Evolutionary conservation across 192 early-diverging fungal genomes (phyloP).

Genomic region (Spizellomyces punctatus): DNA sequence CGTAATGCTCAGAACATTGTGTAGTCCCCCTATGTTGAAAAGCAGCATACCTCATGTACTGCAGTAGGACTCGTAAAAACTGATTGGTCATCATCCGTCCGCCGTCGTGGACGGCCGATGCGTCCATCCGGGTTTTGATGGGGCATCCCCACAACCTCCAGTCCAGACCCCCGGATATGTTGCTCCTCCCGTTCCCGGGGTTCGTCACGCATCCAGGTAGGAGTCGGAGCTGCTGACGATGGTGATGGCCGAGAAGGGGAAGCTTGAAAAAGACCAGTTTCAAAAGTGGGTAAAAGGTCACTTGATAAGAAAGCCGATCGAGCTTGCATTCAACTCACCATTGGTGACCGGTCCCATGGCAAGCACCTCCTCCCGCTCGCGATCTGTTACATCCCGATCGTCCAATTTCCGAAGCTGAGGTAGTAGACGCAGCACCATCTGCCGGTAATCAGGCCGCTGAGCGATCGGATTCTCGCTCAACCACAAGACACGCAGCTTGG

Average conservation of each 20-base stretch:
- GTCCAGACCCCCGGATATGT: slow-evolving; percentile 18
- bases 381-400: slow-evolving; percentile 31
- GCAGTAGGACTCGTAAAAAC: no score
- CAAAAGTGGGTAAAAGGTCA: no score
- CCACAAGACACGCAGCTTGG: slow-evolving; percentile 39
- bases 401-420: slow-evolving; percentile 40
- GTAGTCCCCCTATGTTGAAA: no score
- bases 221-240: no score
- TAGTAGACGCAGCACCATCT: slow-evolving; percentile 27
- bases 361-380: slow-evolving; percentile 33
- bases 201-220: no score
- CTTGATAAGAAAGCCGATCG: no score
- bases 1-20: no score
- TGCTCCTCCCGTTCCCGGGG: slow-evolving; percentile 8
- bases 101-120: not conserved
- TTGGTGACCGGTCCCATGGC: no score
- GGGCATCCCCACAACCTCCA: slow-evolving; percentile 8
- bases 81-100: not conserved
- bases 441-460: slow-evolving; percentile 32
- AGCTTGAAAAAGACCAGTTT: no score
- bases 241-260: no score
- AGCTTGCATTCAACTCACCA: no score
- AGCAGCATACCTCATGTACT: no score
- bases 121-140: slow-evolving; percentile 3
- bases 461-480: slow-evolving; percentile 47